Conservation (phyloP, 805 yeast genomes). For the Saturnispora galanensis region DNA sequence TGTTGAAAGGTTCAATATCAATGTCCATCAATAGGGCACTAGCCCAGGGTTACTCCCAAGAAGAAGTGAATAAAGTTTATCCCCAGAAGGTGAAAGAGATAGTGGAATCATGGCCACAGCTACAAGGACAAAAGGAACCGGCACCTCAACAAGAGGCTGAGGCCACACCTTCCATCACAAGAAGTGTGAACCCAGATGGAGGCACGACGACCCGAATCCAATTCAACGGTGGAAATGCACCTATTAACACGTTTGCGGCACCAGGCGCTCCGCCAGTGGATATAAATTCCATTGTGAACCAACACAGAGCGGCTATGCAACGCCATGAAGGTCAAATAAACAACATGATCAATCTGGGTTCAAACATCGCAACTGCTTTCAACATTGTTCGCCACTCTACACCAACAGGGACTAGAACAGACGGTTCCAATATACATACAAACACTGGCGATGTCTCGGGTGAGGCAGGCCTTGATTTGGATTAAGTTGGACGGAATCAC, state of each 20-base stretch:
- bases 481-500: no score
- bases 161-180: no score
- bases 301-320: background rate
- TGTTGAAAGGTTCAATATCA: background rate
- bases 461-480: background rate
- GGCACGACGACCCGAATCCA: no score
- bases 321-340: background rate
- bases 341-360: background rate
- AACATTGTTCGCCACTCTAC: background rate
- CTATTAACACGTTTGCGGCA: no score
- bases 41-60: constrained; percentile 3
- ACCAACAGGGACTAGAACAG: no score
- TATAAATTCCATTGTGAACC: background rate
- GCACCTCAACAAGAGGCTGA: no score
- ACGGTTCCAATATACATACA: background rate
- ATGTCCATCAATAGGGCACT: background rate
- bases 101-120: background rate
- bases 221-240: no score
- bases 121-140: no score
- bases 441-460: background rate
- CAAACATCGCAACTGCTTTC: constrained; percentile 1
- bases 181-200: no score
- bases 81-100: background rate
- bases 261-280: background rate
- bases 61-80: background rate